Base-by-base conservation (phyloP, 306 rosid genomes). In the Clitoria ternatea region DNA sequence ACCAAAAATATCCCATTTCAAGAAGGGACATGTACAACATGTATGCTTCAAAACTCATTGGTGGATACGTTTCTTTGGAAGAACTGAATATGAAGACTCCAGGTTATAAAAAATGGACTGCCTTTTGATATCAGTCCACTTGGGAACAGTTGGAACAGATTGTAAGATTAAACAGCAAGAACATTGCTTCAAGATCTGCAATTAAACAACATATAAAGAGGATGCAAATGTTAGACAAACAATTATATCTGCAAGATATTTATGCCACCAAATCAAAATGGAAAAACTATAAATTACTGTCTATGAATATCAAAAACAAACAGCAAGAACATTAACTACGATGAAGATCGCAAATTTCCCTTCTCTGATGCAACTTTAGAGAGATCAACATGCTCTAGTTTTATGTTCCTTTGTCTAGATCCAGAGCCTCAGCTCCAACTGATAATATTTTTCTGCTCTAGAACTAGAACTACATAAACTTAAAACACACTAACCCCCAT, bases 51-150 rank as follows among this genome's bases (percentile, higher is more conserved):
- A 39, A 77, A 62, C 63, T 7, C 17, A 64, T 33, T 45, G 18
- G 68, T 27, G 91, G 94, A 92, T 92, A 89, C 98, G 86, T 27
- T 79, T 77, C 81, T 61, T 80, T 3, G 85, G 95, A 72, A 89
- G 70, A 74, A 81, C 61, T 48, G 90, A 72, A 37, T 55, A 59
- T 61, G 88, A 79, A 79, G 69, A 47, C 73, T 84, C 85, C 69
- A 50, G 35, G 61, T 86, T 88, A 74, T 76, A 87, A 68, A 89
- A 84, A 70, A 92, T 75, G 72, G 73, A 66, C 42, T 78, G 74
- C 81, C 87, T 86, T 73, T 77, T 81, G 53, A 92, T 84, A 49
- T 81, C 60, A 47, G 79, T 83, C 61, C 62, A 54, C 75, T 85
- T 85, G 30, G 81, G 73, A 48, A 78, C 65, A 20, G 81, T 40